A percentile compares a stretch with the other conserved stretches of the same genome.
Evolutionary conservation across 306 rosid species (phyloP).

Genomic region (Macrotyloma uniflorum): DNA sequence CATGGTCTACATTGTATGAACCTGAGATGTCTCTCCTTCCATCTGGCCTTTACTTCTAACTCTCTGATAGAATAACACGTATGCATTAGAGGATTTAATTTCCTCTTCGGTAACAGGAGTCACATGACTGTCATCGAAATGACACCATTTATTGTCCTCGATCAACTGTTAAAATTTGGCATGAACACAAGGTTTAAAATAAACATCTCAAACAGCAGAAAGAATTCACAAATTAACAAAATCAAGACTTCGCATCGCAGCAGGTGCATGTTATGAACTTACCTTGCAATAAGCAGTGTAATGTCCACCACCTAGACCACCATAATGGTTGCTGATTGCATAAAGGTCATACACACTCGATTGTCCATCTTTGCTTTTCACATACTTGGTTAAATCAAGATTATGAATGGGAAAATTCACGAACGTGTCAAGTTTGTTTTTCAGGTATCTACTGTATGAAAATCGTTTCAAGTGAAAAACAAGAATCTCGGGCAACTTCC

Average conservation of each 20-base stretch:
- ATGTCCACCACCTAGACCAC: slow-evolving; percentile 98
- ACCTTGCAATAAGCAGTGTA: slow-evolving; percentile 98
- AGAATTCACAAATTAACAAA: slow-evolving; percentile 16
- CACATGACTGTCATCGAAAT: slow-evolving; percentile 93
- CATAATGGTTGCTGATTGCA: slow-evolving; percentile 98
- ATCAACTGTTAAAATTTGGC: slow-evolving; percentile 66
- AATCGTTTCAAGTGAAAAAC: slow-evolving; percentile 97
- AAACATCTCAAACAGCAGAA: slow-evolving; percentile 19
- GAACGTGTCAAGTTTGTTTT: slow-evolving; percentile 93
- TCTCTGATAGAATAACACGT: slow-evolving; percentile 89
- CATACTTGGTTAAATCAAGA: slow-evolving; percentile 92
- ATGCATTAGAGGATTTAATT: slow-evolving; percentile 86
- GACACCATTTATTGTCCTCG: slow-evolving; percentile 92
- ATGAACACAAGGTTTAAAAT: slow-evolving; percentile 12
- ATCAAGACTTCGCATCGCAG: slow-evolving; percentile 9
- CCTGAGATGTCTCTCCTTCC: slow-evolving; percentile 53
- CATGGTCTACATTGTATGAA: slow-evolving; percentile 42
- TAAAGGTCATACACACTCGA: slow-evolving; percentile 75
- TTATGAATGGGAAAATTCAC: slow-evolving; percentile 91
- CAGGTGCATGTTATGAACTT: slow-evolving; percentile 6
- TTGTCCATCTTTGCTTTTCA: slow-evolving; percentile 75
- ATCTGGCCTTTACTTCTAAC: slow-evolving; percentile 46
- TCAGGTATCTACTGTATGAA: slow-evolving; percentile 92
- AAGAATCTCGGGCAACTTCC: slow-evolving; percentile 95
- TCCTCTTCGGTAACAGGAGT: slow-evolving; percentile 71